Evolutionary conservation across 192 early-diverging fungal species (phyloP), one percentile per base, ranked within the genome.

Genomic region (Podila clonocystis): DNA sequence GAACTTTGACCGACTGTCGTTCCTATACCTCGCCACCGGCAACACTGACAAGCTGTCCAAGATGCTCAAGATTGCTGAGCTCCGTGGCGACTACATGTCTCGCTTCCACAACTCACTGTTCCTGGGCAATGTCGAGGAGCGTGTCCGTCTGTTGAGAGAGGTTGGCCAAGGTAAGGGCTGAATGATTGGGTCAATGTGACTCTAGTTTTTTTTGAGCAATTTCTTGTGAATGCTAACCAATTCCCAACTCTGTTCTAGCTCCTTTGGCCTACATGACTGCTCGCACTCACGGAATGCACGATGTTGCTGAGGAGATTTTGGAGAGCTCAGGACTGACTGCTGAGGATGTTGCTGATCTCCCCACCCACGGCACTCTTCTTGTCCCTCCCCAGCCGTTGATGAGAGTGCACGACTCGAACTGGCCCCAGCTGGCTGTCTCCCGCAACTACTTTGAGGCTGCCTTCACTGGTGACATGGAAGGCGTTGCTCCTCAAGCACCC

Each of bases 41-140:
- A 97, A 96, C 82, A 83, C 82, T 1, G 96, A 97, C 26, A 98
- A 99, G 84, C 84, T 98, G 62, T 88, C 84, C 66, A 96, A 95
- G 86, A 98, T 98, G 97, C 87, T 95, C 64, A 96, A 96, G 85
- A 98, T 98, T 78, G 92, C 97, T 1, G 91, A 96, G 73, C 88
- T 92, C 52, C 89, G 95, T 33, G 91, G 92, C 33, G 94, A 98
- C 75, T 71, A 86, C 62, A 94, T 96, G 94, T 92, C 95, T 34
- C 93, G 95, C 31, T 95, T 96, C 83, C 97, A 99, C 72, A 96
- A 97, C 73, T 89, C 97, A 7, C 79, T 98, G 17, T 97, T 94
- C 68, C 83, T 98, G 19, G 97, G 97, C 49, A 94, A 98, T 76
- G 89, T 96, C 34, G 94, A 97, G 64, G 97, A 98, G 65, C 97